Conservation (phyloP, 805 yeast genomes). For the Metschnikowia lochheadii region DNA sequence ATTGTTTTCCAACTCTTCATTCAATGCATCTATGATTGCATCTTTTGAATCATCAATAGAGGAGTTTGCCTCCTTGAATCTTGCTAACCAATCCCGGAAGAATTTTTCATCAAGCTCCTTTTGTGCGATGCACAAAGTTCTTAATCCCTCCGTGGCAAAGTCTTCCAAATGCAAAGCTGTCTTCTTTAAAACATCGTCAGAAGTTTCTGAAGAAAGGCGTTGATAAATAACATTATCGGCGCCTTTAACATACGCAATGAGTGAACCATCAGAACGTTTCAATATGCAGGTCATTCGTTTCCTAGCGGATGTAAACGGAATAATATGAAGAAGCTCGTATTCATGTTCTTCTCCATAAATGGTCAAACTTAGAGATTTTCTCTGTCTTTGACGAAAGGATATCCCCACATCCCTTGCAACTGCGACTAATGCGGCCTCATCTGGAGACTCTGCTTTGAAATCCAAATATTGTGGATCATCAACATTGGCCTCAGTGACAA, state of each 20-base stretch:
- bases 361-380: conserved; percentile 43
- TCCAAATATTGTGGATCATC: conserved; percentile 40
- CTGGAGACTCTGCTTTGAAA: conserved; percentile 80
- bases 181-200: conserved; percentile 44
- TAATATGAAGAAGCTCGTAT: conserved; percentile 49
- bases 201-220: conserved; percentile 34
- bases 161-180: conserved; percentile 65
- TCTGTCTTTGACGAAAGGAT: conserved; percentile 51
- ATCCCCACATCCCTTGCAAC: conserved; percentile 73
- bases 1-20: conserved; percentile 56
- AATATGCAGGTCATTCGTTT: conserved; percentile 76
- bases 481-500: conserved; percentile 51
- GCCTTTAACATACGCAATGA: conserved; percentile 59
- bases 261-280: conserved; percentile 37
- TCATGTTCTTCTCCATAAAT: conserved; percentile 43
- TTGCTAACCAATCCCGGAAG: conserved; percentile 52
- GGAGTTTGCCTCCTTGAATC: conserved; percentile 56
- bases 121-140: conserved; percentile 71
- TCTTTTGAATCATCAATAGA: conserved; percentile 57
- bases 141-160: conserved; percentile 71
- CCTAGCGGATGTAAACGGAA: conserved; percentile 67
- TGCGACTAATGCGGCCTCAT: conserved; percentile 76
- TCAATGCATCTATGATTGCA: conserved; percentile 46
- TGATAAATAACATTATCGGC: conserved; percentile 69
- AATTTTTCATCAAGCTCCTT: conserved; percentile 42